phyloP scores from a whole-genome alignment of 176 grass and related monocot species.

The Dendrocalamus sinicus region DNA sequence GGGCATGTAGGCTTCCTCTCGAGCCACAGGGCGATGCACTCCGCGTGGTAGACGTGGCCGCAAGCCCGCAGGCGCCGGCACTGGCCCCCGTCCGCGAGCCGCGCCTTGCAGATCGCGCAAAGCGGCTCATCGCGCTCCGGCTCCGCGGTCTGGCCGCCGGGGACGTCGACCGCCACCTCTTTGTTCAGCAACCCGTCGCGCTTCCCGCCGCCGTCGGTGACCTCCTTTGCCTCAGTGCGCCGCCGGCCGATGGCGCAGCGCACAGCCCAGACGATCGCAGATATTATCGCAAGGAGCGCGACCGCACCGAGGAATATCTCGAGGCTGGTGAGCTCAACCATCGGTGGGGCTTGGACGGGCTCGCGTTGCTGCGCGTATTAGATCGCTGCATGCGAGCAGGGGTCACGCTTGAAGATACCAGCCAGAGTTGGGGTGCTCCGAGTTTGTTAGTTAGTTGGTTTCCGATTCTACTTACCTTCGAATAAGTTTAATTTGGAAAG shows the following conservation, averaged over 20 bases:
- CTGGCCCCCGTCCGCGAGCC: conserved; percentile 3
- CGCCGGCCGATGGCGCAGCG: background rate
- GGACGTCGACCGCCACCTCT: background rate
- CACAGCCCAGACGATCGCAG: background rate
- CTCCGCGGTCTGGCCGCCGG: too few relatives aligned
- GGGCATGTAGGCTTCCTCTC: conserved; percentile 35
- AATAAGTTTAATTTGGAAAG: background rate
- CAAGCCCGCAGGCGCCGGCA: conserved; percentile 39
- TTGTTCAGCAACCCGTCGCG: conserved; percentile 1
- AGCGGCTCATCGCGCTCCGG: background rate
- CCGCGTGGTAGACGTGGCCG: conserved; percentile 50
- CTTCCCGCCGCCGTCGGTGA: background rate
- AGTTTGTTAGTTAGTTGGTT: background rate
- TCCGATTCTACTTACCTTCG: background rate
- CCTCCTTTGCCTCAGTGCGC: background rate
- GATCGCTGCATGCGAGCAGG: background rate
- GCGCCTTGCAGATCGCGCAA: conserved; percentile 49
- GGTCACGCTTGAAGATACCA: background rate
- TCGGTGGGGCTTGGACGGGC: background rate
- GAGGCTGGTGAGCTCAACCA: background rate
- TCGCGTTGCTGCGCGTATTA: background rate
- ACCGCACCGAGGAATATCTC: background rate
- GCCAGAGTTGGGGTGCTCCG: background rate
- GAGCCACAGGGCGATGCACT: conserved; percentile 43
- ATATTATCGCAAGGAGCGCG: background rate